Conservation (phyloP, 495 filamentous ascomycete genomes). For the Chaetomium tenue region DNA sequence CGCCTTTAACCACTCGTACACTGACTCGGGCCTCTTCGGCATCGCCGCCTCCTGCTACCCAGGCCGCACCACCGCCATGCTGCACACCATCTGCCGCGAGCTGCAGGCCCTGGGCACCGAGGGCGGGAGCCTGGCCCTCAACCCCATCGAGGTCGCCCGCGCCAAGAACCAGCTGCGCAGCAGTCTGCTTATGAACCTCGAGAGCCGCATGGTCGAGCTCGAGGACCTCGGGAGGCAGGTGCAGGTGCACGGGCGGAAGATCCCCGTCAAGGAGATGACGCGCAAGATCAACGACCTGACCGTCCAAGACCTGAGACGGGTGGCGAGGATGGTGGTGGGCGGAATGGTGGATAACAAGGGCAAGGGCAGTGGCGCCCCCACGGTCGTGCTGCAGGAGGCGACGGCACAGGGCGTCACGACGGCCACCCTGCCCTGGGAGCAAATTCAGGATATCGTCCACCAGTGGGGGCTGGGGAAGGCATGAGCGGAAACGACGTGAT, state of each 20-base stretch:
- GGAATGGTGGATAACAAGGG: slow-evolving; percentile 75
- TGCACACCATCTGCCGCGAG: slow-evolving; percentile 92
- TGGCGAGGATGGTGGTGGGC: slow-evolving; percentile 76
- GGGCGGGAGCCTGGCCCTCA: slow-evolving; percentile 64
- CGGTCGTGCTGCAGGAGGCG: slow-evolving; percentile 90
- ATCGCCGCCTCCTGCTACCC: slow-evolving; percentile 85
- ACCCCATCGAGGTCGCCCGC: slow-evolving; percentile 77
- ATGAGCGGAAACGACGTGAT: slow-evolving; percentile 19
- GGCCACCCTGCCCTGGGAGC: slow-evolving; percentile 69
- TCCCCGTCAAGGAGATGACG: slow-evolving; percentile 93
- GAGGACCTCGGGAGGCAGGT: slow-evolving; percentile 96
- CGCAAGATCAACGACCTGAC: slow-evolving; percentile 77
- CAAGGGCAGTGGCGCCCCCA: slow-evolving; percentile 82
- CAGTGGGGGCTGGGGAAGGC: slow-evolving; percentile 74
- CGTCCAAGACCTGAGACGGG: slow-evolving; percentile 75
- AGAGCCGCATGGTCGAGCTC: slow-evolving; percentile 96
- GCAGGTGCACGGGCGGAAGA: slow-evolving; percentile 88
- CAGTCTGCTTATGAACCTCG: slow-evolving; percentile 93
- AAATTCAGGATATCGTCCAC: slow-evolving; percentile 81
- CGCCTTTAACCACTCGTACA: slow-evolving; percentile 96
- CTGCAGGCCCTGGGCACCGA: slow-evolving; percentile 74
- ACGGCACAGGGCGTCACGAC: slow-evolving; percentile 49
- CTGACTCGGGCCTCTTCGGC: slow-evolving; percentile 90
- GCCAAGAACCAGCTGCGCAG: slow-evolving; percentile 97
- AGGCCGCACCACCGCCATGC: slow-evolving; percentile 68